Conservation (phyloP, 305 asterid species). For the Solanum hybrid region DNA sequence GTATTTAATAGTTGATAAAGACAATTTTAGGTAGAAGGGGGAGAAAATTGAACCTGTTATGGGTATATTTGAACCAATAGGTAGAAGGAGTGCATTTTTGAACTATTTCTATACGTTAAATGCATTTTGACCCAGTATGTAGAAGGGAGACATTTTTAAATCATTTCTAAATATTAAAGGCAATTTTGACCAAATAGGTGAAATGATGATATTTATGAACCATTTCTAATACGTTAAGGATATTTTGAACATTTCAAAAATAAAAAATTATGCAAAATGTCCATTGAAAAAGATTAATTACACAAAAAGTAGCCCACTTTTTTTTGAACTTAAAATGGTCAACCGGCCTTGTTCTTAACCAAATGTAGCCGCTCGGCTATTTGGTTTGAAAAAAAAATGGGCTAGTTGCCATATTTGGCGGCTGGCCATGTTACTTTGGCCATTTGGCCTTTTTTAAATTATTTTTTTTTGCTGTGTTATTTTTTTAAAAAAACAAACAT, state of each 20-base stretch:
- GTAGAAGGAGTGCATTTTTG: neutral
- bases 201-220: too few species aligned
- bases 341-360: neutral
- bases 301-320: neutral
- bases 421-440: neutral
- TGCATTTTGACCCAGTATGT: neutral
- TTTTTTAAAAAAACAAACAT: too few species aligned
- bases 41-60: neutral
- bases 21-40: neutral
- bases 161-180: neutral
- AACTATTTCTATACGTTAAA: too few species aligned
- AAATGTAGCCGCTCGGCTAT: neutral
- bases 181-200: too few species aligned
- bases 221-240: neutral
- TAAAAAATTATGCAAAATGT: neutral
- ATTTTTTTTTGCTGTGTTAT: too few species aligned
- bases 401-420: neutral
- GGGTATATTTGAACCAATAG: too few species aligned
- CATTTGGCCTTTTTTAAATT: too few species aligned
- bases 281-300: neutral
- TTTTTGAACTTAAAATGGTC: neutral
- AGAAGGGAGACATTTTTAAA: neutral
- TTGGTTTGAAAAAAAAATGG: neutral
- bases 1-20: neutral
- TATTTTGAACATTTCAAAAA: too few species aligned